Conservation (phyloP, 805 yeast genomes). For the Myxozyma lipomycoides region DNA sequence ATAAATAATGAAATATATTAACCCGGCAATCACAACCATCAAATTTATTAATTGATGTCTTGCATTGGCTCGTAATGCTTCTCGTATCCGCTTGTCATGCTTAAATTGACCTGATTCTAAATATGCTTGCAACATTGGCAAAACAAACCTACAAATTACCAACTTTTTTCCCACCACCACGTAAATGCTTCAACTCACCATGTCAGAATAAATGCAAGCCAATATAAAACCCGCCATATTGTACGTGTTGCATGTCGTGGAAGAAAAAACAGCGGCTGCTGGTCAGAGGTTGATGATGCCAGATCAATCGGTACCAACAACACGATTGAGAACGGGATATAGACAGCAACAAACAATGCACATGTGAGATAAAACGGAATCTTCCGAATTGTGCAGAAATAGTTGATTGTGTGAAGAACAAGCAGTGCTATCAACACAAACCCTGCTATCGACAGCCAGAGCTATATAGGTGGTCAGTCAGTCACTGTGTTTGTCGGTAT, state of each 20-base stretch:
- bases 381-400: constrained; percentile 37
- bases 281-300: constrained; percentile 48
- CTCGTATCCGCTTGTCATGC: constrained; percentile 45
- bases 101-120: constrained; percentile 65
- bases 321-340: constrained; percentile 70
- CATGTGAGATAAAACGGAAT: constrained; percentile 46
- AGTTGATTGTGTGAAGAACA: constrained; percentile 39
- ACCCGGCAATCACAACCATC: constrained; percentile 49
- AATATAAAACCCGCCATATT: constrained; percentile 71
- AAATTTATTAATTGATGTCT: constrained; percentile 59
- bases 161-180: background rate
- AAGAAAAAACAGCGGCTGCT: constrained; percentile 45
- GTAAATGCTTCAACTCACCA: constrained; percentile 44
- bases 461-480: no score
- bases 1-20: constrained; percentile 55
- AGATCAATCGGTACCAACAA: constrained; percentile 73
- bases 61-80: constrained; percentile 55
- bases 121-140: constrained; percentile 72
- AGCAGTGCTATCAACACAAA: constrained; percentile 34
- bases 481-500: no score
- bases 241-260: constrained; percentile 48
- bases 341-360: constrained; percentile 56
- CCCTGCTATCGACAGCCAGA: constrained; percentile 28
- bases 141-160: constrained; percentile 37
- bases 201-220: constrained; percentile 75